Evolutionary conservation across 768 basidiomycete species (phyloP).

Genomic region (Punctularia strigosozonata): DNA sequence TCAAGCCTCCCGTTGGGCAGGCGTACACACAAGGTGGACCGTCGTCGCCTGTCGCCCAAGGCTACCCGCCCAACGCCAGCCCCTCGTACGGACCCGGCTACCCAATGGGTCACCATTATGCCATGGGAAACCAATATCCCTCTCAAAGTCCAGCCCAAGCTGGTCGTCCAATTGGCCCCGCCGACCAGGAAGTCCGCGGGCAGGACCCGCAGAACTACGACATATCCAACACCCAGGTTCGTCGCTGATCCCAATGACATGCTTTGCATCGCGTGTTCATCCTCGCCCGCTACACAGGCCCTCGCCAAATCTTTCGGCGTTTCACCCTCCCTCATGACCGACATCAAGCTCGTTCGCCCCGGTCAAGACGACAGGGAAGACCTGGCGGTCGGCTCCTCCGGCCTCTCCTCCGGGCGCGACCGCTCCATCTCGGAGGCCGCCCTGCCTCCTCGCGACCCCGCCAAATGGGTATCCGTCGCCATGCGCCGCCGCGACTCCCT

Average conservation of each 20-base stretch:
- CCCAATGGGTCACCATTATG: too few relatives aligned
- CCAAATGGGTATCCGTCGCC: slow-evolving; percentile 47
- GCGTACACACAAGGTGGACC: too few relatives aligned
- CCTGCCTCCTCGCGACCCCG: slow-evolving; percentile 45
- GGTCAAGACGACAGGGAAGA: slow-evolving; percentile 47
- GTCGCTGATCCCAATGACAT: slow-evolving; percentile 71
- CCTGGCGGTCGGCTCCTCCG: slow-evolving; percentile 64
- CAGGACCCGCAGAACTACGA: too few relatives aligned
- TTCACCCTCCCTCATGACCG: slow-evolving; percentile 54
- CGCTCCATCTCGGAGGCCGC: slow-evolving; percentile 41
- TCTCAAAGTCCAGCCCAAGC: too few relatives aligned
- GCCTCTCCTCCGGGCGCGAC: slow-evolving; percentile 60
- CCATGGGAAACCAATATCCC: too few relatives aligned
- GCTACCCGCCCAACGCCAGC: too few relatives aligned
- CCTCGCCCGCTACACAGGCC: slow-evolving; percentile 24
- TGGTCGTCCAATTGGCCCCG: too few relatives aligned
- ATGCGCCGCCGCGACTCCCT: slow-evolving; percentile 37
- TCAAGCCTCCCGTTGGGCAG: too few relatives aligned
- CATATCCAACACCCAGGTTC: too few relatives aligned
- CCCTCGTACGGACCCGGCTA: too few relatives aligned
- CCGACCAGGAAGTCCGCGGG: too few relatives aligned
- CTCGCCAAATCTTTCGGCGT: slow-evolving; percentile 77
- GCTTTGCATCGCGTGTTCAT: slow-evolving; percentile 22
- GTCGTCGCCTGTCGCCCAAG: too few relatives aligned
- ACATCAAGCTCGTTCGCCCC: slow-evolving; percentile 38